Percentiles rank a stretch among this genome's conserved stretches.
phyloP scores from a whole-genome alignment of 2,329 filamentous ascomycete species.

The Colletotrichum caudatum region DNA sequence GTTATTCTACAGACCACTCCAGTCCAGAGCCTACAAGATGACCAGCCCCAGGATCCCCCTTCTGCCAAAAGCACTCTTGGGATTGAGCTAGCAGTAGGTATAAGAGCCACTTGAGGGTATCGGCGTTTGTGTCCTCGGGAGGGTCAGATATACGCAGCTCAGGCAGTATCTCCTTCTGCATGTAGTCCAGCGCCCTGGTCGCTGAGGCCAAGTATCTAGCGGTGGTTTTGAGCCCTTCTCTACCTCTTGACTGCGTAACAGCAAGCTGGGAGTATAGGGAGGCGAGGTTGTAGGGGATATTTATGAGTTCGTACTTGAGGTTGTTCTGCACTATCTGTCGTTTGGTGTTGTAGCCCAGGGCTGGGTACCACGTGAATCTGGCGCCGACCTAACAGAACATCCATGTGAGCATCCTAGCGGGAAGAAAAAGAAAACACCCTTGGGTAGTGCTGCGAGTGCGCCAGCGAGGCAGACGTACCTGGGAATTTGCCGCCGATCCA shows the following conservation, averaged over 20 bases:
- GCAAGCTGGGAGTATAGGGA: slow-evolving; percentile 95
- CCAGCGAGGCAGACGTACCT: slow-evolving; percentile 72
- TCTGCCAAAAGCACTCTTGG: too few species aligned
- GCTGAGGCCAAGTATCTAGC: slow-evolving; percentile 93
- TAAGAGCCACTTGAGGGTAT: too few species aligned
- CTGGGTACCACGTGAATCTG: slow-evolving; percentile 96
- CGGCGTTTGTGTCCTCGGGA: too few species aligned
- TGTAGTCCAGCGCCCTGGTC: too few species aligned
- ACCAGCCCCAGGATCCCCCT: too few species aligned
- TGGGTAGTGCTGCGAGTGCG: too few species aligned
- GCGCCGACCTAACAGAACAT: slow-evolving; percentile 76
- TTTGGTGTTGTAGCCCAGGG: slow-evolving; percentile 88
- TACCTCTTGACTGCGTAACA: slow-evolving; percentile 80
- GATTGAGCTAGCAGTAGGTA: too few species aligned
- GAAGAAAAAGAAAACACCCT: too few species aligned
- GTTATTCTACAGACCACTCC: too few species aligned
- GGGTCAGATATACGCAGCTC: too few species aligned
- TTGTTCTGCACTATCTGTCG: slow-evolving; percentile 76
- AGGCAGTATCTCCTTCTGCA: too few species aligned
- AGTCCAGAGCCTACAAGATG: too few species aligned
- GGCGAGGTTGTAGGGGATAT: slow-evolving; percentile 92
- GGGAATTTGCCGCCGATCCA: slow-evolving; percentile 97
- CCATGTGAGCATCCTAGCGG: slow-evolving; percentile 7
- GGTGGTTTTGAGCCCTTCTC: slow-evolving; percentile 87
- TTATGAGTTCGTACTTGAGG: slow-evolving; percentile 86